phyloP scores from a whole-genome alignment of 331 rosid genomes.

The Malus hybrid region DNA sequence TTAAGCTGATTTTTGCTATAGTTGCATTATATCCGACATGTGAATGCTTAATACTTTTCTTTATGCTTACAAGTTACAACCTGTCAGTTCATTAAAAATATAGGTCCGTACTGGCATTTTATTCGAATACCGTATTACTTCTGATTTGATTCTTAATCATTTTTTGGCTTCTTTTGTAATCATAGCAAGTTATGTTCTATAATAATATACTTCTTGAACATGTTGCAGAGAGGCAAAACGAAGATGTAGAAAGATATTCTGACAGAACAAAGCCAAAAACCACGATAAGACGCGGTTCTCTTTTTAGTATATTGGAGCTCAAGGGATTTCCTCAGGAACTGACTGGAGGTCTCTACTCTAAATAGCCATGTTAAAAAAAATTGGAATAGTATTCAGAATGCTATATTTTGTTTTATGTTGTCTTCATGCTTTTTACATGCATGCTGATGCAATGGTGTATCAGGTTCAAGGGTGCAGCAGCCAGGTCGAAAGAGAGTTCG shows the following conservation, averaged over 20 bases:
- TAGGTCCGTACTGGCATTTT: not conserved
- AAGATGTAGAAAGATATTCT: constrained; percentile 44
- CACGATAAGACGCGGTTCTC: constrained; percentile 46
- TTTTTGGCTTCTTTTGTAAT: not conserved
- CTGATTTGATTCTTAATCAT: not conserved
- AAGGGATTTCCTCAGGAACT: constrained; percentile 55
- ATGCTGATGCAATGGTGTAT: constrained; percentile 12
- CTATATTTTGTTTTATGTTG: not conserved
- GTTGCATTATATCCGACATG: not conserved
- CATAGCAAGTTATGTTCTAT: not conserved
- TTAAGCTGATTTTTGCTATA: not conserved
- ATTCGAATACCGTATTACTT: not conserved
- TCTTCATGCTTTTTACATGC: not conserved
- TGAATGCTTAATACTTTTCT: not conserved
- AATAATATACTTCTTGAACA: not conserved
- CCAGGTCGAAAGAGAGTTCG: constrained; percentile 37
- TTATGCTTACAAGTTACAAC: not conserved
- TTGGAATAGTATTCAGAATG: constrained; percentile 1
- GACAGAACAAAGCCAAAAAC: constrained; percentile 30
- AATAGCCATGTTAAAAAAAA: constrained; percentile 1
- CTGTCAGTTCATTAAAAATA: not conserved
- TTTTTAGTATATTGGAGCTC: constrained; percentile 47
- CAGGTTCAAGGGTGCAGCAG: constrained; percentile 44
- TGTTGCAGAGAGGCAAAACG: constrained; percentile 41
- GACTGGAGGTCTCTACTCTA: constrained; percentile 47